A percentile compares a stretch with the other conserved stretches of the same genome.
phyloP scores from a whole-genome alignment of 495 filamentous ascomycete genomes.

The Penicillium longicatenatum region DNA sequence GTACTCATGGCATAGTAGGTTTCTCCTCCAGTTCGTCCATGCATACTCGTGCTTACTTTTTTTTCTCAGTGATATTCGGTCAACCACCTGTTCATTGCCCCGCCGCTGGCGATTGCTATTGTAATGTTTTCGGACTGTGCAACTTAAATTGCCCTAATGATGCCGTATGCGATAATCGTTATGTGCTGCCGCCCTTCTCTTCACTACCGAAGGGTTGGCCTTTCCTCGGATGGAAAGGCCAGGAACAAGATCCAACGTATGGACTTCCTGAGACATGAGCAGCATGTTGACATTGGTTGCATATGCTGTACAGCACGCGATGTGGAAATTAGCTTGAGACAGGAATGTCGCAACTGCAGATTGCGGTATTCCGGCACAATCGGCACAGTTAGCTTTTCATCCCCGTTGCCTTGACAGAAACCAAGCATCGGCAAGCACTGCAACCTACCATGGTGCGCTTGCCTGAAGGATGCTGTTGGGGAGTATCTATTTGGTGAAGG shows the following conservation, averaged over 20 bases:
- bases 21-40: neutral
- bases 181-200: conserved; percentile 49
- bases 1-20: conserved; percentile 69
- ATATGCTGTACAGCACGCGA: neutral
- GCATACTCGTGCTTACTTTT: too few relatives aligned
- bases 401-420: neutral
- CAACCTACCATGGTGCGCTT: neutral
- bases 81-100: conserved; percentile 59
- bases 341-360: neutral
- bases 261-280: conserved; percentile 39
- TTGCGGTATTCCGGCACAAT: neutral
- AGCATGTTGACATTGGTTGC: neutral
- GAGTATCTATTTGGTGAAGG: neutral
- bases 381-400: neutral
- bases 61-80: conserved; percentile 50
- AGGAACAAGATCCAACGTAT: conserved; percentile 41
- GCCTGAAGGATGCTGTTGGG: neutral
- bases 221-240: conserved; percentile 52
- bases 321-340: neutral
- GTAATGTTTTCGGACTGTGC: conserved; percentile 64
- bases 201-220: conserved; percentile 54
- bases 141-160: conserved; percentile 44
- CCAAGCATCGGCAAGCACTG: neutral
- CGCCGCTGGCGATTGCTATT: conserved; percentile 59
- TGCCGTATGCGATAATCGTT: conserved; percentile 44